Percentiles rank a stretch among this genome's conserved stretches.
phyloP scores from a whole-genome alignment of 2,329 filamentous ascomycete genomes.

The Colletotrichum sp. region DNA sequence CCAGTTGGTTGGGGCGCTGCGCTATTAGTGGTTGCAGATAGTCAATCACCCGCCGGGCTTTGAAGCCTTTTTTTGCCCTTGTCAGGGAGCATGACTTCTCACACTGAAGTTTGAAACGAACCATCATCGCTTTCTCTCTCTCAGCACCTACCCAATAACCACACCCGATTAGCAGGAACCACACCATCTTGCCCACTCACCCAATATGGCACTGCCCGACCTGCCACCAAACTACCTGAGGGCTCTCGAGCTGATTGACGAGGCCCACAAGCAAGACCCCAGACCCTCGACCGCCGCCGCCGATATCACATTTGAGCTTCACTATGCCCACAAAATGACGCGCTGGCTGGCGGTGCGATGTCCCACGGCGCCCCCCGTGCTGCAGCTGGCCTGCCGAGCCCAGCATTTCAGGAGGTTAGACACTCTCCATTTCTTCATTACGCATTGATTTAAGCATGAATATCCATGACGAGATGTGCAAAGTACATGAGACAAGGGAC shows the following conservation, averaged over 20 bases:
- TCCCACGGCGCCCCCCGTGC: conserved; percentile 66
- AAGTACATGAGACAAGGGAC: background rate
- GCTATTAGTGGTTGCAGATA: background rate
- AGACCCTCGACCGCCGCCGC: conserved; percentile 39
- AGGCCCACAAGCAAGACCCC: conserved; percentile 53
- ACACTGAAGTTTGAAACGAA: background rate
- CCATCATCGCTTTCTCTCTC: background rate
- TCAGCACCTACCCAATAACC: background rate
- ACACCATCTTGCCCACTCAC: background rate
- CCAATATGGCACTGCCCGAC: conserved; percentile 25
- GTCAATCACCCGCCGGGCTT: background rate
- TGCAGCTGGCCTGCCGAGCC: conserved; percentile 79
- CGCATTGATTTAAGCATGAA: background rate
- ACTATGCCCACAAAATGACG: conserved; percentile 84
- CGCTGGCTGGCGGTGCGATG: conserved; percentile 68
- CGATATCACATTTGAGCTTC: conserved; percentile 74
- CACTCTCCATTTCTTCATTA: background rate
- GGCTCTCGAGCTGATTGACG: conserved; percentile 74
- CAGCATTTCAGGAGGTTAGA: conserved; percentile 77
- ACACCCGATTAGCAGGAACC: background rate
- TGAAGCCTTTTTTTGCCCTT: background rate
- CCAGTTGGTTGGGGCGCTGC: background rate
- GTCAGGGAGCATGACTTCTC: background rate
- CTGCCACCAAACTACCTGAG: conserved; percentile 46
- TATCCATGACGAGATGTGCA: background rate